These are phyloP conservation scores for Sphagnum tenellum DNA, from an alignment of 225 moss, liverwort and hornwort genomes.

Conservation along the genomic window DNA sequence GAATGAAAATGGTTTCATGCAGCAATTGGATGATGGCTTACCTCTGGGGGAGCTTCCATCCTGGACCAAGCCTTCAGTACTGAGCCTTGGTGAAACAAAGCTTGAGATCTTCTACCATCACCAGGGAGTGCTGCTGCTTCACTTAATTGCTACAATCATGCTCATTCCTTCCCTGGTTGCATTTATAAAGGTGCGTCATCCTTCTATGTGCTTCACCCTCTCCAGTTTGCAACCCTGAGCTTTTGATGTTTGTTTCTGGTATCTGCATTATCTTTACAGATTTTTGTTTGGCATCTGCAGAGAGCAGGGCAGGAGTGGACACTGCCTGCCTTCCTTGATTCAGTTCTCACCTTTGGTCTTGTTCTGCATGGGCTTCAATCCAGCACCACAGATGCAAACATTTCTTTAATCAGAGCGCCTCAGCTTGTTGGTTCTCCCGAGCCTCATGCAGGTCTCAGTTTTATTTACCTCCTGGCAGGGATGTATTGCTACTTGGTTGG, in stretches of 20 bases:
- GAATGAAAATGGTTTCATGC: too few species aligned
- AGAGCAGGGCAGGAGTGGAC: slow-evolving; percentile 73
- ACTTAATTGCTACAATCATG: slow-evolving; percentile 67
- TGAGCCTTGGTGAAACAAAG: slow-evolving; percentile 54
- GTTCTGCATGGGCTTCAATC: slow-evolving; percentile 71
- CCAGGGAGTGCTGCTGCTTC: slow-evolving; percentile 77
- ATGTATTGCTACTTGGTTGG: slow-evolving; percentile 84
- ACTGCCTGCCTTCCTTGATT: slow-evolving; percentile 70
- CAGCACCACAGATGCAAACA: slow-evolving; percentile 52
- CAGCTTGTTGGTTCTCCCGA: slow-evolving; percentile 38
- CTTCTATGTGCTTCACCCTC: not conserved
- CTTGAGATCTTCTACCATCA: slow-evolving; percentile 70
- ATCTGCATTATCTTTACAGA: too few species aligned
- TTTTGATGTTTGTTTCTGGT: too few species aligned
- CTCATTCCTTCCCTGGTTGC: slow-evolving; percentile 81
- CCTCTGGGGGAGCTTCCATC: too few species aligned
- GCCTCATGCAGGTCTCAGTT: slow-evolving; percentile 38
- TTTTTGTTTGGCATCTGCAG: slow-evolving; percentile 22
- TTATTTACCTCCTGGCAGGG: slow-evolving; percentile 67
- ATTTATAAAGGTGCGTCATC: slow-evolving; percentile 69
- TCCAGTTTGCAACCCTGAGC: too few species aligned
- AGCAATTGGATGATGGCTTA: too few species aligned
- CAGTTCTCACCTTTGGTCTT: slow-evolving; percentile 54
- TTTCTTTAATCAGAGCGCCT: slow-evolving; percentile 49
- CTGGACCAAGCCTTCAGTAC: slow-evolving; percentile 20